Conservation (phyloP, 345 rosid genomes). For the Cardamine chenopodiifolia region DNA sequence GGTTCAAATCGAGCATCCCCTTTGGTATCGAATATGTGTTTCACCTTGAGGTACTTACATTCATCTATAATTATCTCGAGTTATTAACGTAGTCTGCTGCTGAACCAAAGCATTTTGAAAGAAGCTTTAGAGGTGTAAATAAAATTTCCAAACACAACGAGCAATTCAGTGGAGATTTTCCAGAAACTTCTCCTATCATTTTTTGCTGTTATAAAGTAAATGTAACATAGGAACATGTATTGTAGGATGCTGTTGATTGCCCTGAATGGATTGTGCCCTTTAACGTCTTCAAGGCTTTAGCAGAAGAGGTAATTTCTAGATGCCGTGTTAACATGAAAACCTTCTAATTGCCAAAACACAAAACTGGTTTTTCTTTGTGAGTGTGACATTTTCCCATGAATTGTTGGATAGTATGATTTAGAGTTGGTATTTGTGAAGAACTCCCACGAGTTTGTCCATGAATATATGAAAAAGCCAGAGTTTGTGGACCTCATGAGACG, state of each 20-base stretch:
- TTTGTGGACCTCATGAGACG: constrained; percentile 80
- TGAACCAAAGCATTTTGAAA: neutral
- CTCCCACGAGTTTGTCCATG: constrained; percentile 85
- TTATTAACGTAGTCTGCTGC: constrained; percentile 12
- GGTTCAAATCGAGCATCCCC: constrained; percentile 75
- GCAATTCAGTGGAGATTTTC: neutral
- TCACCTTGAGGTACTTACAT: constrained; percentile 78
- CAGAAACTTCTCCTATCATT: neutral
- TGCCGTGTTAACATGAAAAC: neutral
- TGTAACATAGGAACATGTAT: constrained; percentile 16
- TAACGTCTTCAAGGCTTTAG: constrained; percentile 80
- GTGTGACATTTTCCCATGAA: constrained; percentile 21
- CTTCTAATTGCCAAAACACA: neutral
- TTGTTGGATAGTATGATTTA: constrained; percentile 68
- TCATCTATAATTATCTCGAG: neutral
- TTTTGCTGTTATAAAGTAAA: neutral
- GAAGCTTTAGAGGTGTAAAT: neutral
- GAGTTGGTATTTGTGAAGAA: constrained; percentile 93
- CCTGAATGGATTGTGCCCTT: constrained; percentile 99
- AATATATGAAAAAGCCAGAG: constrained; percentile 77
- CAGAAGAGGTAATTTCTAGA: constrained; percentile 71
- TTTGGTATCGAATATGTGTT: constrained; percentile 88
- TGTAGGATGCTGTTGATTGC: constrained; percentile 96
- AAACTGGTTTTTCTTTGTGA: neutral
- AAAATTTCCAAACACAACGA: neutral